These are phyloP conservation scores for Russula olivacea DNA, from an alignment of 768 basidiomycete genomes.

Conservation along the genomic window DNA sequence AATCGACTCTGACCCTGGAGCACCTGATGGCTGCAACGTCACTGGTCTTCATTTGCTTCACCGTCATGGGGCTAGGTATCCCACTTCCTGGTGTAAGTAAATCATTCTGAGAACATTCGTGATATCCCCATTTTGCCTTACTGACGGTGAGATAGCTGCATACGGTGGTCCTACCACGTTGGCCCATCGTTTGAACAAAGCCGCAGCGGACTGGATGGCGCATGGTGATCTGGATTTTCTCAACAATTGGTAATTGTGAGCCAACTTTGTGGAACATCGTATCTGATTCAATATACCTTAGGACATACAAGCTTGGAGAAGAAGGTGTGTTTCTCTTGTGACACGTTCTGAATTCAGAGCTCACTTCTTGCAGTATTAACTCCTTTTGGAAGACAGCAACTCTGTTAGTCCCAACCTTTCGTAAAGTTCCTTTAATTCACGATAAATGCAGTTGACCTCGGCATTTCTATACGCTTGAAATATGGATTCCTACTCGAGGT, in stretches of 20 bases:
- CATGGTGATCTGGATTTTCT: slow-evolving; percentile 65
- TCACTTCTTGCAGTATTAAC: slow-evolving; percentile 54
- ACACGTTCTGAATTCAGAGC: not conserved
- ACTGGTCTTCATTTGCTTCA: slow-evolving; percentile 77
- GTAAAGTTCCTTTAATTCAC: not conserved
- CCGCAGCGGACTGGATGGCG: slow-evolving; percentile 55
- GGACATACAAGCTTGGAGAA: slow-evolving; percentile 87
- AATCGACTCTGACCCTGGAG: slow-evolving; percentile 60
- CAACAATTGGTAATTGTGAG: slow-evolving; percentile 63
- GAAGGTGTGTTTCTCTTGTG: slow-evolving; percentile 46
- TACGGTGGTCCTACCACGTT: slow-evolving; percentile 61
- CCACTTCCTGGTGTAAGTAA: slow-evolving; percentile 56
- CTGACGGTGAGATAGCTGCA: slow-evolving; percentile 35
- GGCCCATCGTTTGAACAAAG: slow-evolving; percentile 48
- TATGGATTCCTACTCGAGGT: slow-evolving; percentile 40
- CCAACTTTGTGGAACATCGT: not conserved
- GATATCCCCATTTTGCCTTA: not conserved
- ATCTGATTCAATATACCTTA: slow-evolving; percentile 28
- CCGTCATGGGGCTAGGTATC: slow-evolving; percentile 71
- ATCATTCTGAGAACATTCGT: not conserved
- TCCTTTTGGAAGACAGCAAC: slow-evolving; percentile 84
- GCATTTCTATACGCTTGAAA: slow-evolving; percentile 40
- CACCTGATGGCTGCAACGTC: slow-evolving; percentile 62
- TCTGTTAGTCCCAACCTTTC: slow-evolving; percentile 48
- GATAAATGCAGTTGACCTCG: slow-evolving; percentile 35